phyloP scores from a whole-genome alignment of 495 filamentous ascomycete genomes.

The Saxophila tyrrhenica region DNA sequence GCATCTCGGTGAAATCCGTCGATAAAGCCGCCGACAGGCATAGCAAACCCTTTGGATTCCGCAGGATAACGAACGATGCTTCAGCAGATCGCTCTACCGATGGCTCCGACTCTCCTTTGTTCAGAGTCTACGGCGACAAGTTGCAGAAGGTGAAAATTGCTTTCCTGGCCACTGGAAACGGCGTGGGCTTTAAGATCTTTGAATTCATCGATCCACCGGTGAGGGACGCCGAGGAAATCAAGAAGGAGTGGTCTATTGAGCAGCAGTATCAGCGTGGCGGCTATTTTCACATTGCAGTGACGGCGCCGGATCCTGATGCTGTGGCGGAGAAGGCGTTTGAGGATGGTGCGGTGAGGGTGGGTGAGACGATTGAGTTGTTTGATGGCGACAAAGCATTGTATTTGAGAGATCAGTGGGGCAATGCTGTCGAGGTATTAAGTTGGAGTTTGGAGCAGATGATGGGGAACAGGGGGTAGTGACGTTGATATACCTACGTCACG shows the following conservation, averaged over 20 bases:
- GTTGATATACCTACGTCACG: too few species aligned
- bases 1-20: slow-evolving; percentile 16
- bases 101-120: neutral
- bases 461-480: neutral
- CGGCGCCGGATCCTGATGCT: slow-evolving; percentile 21
- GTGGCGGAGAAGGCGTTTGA: slow-evolving; percentile 13
- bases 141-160: slow-evolving; percentile 18
- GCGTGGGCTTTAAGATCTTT: slow-evolving; percentile 22
- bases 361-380: slow-evolving; percentile 10
- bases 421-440: slow-evolving; percentile 49
- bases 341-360: slow-evolving; percentile 14
- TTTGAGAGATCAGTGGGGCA: slow-evolving; percentile 36
- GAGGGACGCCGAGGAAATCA: neutral
- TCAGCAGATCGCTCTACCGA: neutral
- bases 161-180: slow-evolving; percentile 20
- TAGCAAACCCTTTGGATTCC: slow-evolving; percentile 15
- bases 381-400: neutral
- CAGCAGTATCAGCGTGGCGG: slow-evolving; percentile 15
- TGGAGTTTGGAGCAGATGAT: slow-evolving; percentile 37
- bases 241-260: slow-evolving; percentile 5
- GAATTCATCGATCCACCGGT: slow-evolving; percentile 20
- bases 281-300: slow-evolving; percentile 20
- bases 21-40: slow-evolving; percentile 16
- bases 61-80: neutral
- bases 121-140: neutral